phyloP scores from a whole-genome alignment of 192 early-diverging fungal species.

The Coemansia sp. region DNA sequence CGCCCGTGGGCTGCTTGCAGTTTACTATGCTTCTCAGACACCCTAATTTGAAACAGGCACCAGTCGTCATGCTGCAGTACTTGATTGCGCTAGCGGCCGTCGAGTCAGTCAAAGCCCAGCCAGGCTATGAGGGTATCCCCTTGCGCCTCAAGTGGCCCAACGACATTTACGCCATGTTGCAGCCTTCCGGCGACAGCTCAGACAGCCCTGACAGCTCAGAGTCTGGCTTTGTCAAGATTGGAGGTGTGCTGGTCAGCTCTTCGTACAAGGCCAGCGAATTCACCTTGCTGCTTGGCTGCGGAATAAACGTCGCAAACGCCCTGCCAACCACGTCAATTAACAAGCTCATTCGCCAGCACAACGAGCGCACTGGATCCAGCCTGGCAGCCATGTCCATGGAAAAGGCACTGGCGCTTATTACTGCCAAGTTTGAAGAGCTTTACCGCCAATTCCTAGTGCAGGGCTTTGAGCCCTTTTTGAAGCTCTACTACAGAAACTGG shows the following conservation, averaged over 20 bases:
- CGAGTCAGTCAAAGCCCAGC: constrained; percentile 62
- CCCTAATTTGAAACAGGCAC: constrained; percentile 51
- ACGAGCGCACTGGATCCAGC: constrained; percentile 43
- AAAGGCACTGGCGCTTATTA: constrained; percentile 50
- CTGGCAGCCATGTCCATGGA: constrained; percentile 44
- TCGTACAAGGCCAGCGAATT: constrained; percentile 70
- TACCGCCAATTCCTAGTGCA: constrained; percentile 68
- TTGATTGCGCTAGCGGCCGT: constrained; percentile 81
- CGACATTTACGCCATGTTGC: constrained; percentile 76
- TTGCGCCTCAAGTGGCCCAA: constrained; percentile 97
- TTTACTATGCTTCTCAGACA: constrained; percentile 83
- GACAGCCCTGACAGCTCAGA: constrained; percentile 24
- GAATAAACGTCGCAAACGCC: constrained; percentile 80
- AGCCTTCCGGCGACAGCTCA: constrained; percentile 17
- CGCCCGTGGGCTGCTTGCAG: constrained; percentile 82
- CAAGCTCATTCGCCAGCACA: constrained; percentile 64
- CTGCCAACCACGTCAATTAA: constrained; percentile 85
- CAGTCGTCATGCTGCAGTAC: constrained; percentile 93
- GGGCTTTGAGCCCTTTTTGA: constrained; percentile 68
- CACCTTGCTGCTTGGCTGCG: constrained; percentile 78
- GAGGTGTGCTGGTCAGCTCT: constrained; percentile 86
- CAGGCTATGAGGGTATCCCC: constrained; percentile 75
- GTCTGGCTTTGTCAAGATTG: constrained; percentile 66
- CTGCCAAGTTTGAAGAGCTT: constrained; percentile 69
- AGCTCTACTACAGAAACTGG: constrained; percentile 82